These are phyloP conservation scores for Juglanconis oblonga DNA, from an alignment of 2,329 filamentous ascomycete species.

Conservation along the genomic window DNA sequence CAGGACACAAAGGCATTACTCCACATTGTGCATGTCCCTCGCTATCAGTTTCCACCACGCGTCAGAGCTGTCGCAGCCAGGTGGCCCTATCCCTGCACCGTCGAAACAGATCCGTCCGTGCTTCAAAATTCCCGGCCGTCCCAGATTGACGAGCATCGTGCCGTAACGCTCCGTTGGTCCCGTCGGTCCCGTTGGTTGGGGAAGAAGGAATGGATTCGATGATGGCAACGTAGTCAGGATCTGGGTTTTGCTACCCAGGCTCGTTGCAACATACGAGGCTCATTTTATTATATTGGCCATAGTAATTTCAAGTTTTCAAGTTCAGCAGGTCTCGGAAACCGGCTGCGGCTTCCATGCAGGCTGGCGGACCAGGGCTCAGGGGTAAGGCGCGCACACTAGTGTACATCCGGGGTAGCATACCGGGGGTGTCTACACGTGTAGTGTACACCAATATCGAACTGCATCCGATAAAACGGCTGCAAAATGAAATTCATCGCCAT, in stretches of 20 bases:
- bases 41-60: slow-evolving; percentile 1
- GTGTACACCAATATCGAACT: background rate
- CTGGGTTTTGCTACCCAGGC: background rate
- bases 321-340: background rate
- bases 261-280: background rate
- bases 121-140: slow-evolving; percentile 4
- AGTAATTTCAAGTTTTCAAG: background rate
- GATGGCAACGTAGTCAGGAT: background rate
- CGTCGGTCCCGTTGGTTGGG: background rate
- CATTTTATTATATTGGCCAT: background rate
- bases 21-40: background rate
- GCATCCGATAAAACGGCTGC: background rate
- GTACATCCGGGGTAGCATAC: slow-evolving; percentile 2
- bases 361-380: slow-evolving; percentile 7
- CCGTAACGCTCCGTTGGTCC: background rate
- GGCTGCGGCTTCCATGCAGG: slow-evolving; percentile 11
- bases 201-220: background rate
- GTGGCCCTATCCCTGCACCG: slow-evolving; percentile 9
- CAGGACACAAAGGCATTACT: background rate
- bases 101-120: slow-evolving; percentile 15
- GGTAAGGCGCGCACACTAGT: background rate
- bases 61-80: slow-evolving; percentile 1
- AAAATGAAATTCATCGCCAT: background rate
- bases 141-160: background rate
- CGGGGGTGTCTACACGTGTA: background rate